A percentile compares a stretch with the other conserved stretches of the same genome.
Evolutionary conservation across 2,329 filamentous ascomycete species (phyloP).

Genomic region (Chalaropsis thielavioides): DNA sequence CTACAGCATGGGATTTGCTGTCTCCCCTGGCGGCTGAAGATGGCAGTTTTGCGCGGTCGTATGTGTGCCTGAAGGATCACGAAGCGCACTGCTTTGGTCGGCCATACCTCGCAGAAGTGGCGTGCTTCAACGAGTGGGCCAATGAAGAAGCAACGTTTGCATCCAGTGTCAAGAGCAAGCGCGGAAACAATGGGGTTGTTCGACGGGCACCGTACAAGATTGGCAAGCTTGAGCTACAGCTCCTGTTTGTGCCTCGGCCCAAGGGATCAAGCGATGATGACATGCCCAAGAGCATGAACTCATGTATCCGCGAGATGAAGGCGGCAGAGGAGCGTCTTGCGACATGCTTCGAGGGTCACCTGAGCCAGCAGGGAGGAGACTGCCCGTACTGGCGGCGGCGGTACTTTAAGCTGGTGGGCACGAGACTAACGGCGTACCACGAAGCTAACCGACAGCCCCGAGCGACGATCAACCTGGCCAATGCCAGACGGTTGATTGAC

Average conservation of each 20-base stretch:
- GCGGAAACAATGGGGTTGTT: conserved; percentile 52
- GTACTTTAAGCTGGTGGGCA: conserved; percentile 86
- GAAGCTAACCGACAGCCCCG: conserved; percentile 90
- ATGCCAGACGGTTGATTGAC: conserved; percentile 85
- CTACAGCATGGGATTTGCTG: conserved; percentile 71
- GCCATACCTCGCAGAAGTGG: conserved; percentile 73
- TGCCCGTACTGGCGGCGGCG: conserved; percentile 98
- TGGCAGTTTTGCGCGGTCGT: conserved; percentile 86
- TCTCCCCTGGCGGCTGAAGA: conserved; percentile 78
- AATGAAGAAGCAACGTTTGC: conserved; percentile 65
- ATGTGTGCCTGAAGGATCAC: conserved; percentile 86
- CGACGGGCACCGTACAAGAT: conserved; percentile 91
- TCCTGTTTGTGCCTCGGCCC: conserved; percentile 87
- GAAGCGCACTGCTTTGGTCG: conserved; percentile 79
- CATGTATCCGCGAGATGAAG: conserved; percentile 82
- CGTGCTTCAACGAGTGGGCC: conserved; percentile 98
- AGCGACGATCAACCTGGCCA: conserved; percentile 89
- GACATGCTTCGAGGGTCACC: conserved; percentile 69
- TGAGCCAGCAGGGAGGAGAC: conserved; percentile 95
- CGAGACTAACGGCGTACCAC: conserved; percentile 88
- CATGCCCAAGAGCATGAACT: conserved; percentile 99
- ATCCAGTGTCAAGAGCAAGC: conserved; percentile 91
- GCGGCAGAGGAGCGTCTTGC: conserved; percentile 70
- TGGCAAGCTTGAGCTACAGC: conserved; percentile 83
- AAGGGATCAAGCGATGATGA: conserved; percentile 79